Percentiles rank a stretch among this genome's conserved stretches.
Evolutionary conservation across 1,139 yeast genomes (phyloP).

Genomic region (Geotrichum carabidarum): DNA sequence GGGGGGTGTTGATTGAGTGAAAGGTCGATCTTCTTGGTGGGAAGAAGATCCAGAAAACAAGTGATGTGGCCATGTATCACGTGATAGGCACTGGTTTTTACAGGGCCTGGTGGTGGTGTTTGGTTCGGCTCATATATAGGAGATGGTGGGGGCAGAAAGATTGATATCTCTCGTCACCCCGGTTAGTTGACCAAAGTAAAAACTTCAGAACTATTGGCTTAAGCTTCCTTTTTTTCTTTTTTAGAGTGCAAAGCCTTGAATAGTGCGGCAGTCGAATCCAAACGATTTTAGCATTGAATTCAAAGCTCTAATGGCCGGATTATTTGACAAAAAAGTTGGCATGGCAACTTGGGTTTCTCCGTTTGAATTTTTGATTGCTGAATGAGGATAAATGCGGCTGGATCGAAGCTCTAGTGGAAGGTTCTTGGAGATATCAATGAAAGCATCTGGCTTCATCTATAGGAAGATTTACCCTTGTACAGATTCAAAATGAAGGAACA

Average conservation of each 20-base stretch:
- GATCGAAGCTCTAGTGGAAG: no score
- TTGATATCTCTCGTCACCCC: neutral
- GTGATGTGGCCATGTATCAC: neutral
- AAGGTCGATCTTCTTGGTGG: neutral
- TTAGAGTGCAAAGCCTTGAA: neutral
- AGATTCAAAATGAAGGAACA: no score
- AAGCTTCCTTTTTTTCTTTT: no score
- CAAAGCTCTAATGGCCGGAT: neutral
- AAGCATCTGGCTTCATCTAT: no score
- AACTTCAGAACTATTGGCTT: neutral
- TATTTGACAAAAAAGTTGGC: no score
- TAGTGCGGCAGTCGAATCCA: neutral
- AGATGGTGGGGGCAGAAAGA: neutral
- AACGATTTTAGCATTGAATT: neutral
- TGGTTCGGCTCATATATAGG: neutral
- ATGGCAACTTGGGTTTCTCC: no score
- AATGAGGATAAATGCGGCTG: no score
- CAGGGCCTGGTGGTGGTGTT: neutral
- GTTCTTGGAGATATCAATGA: no score
- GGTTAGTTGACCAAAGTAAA: no score
- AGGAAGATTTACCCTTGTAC: no score
- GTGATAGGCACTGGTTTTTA: neutral
- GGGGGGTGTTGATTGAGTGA: neutral
- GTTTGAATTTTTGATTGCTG: no score
- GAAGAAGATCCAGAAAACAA: neutral